Percentiles rank a stretch among this genome's conserved stretches.
These are phyloP conservation scores for Russula ochroleuca DNA, from an alignment of 768 basidiomycete genomes.

Conservation along the genomic window DNA sequence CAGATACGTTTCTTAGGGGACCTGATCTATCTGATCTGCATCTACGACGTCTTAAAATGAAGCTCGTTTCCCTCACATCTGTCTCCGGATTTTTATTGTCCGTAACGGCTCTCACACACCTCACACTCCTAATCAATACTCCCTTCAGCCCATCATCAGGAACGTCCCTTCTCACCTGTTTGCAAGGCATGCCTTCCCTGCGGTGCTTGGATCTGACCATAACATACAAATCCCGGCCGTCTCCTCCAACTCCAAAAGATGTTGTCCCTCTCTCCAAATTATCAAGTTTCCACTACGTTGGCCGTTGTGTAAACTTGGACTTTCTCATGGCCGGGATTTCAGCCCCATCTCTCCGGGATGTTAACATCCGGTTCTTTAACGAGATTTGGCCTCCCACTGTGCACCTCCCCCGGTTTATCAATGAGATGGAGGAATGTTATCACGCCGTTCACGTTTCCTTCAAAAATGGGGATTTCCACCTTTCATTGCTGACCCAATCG, in stretches of 20 bases:
- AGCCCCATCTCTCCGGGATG: conserved; percentile 4
- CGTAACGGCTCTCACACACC: neutral
- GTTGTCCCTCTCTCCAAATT: neutral
- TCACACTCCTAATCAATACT: neutral
- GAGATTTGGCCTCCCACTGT: neutral
- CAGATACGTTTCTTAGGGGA: neutral
- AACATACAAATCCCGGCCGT: neutral
- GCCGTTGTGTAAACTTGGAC: neutral
- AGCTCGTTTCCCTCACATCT: neutral
- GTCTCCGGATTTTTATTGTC: conserved; percentile 1
- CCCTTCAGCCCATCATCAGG: too few species aligned
- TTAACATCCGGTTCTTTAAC: neutral
- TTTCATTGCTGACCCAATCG: neutral
- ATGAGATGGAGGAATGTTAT: neutral
- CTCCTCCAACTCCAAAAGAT: neutral
- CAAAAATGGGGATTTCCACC: rapidly evolving
- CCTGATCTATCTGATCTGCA: neutral
- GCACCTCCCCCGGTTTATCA: neutral
- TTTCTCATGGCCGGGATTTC: neutral
- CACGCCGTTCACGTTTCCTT: neutral
- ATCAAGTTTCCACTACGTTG: neutral
- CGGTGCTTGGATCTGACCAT: neutral
- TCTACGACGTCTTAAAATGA: neutral
- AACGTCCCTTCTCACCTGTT: neutral
- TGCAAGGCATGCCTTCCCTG: neutral